A percentile compares a stretch with the other conserved stretches of the same genome.
Evolutionary conservation across 1,284 basidiomycete species (phyloP).

Genomic region (Veloboletus limbatus): DNA sequence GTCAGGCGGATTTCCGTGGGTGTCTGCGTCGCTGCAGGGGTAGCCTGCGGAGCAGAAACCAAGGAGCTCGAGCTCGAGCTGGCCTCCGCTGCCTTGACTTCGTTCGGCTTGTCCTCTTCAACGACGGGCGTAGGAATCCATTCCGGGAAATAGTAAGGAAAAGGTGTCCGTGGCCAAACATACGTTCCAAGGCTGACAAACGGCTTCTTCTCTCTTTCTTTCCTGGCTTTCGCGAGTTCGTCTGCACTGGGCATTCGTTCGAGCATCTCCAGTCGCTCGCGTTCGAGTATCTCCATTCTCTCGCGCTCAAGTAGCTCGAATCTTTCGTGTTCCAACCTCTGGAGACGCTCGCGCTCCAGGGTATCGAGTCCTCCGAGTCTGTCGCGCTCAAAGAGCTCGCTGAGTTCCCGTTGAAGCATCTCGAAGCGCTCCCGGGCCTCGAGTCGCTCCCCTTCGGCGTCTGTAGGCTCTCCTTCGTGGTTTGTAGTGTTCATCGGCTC

Average conservation of each 20-base stretch:
- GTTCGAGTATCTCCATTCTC: constrained; percentile 29
- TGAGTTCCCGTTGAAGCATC: constrained; percentile 28
- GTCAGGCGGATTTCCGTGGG: constrained; percentile 54
- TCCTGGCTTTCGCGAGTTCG: constrained; percentile 29
- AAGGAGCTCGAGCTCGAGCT: constrained; percentile 10
- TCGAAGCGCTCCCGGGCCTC: constrained; percentile 31
- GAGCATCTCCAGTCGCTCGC: constrained; percentile 31
- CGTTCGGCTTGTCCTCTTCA: constrained; percentile 15
- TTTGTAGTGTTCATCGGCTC: constrained; percentile 16
- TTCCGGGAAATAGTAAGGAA: constrained; percentile 47
- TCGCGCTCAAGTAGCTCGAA: constrained; percentile 31
- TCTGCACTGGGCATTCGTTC: constrained; percentile 34
- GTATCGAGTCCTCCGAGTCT: constrained; percentile 29
- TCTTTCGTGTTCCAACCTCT: constrained; percentile 26
- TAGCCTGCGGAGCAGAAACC: constrained; percentile 10
- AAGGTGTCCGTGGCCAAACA: constrained; percentile 52
- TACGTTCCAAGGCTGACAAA: constrained; percentile 61
- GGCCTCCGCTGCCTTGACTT: constrained; percentile 9
- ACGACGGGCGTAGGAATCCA: constrained; percentile 30
- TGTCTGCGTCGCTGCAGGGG: constrained; percentile 13
- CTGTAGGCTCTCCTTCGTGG: constrained; percentile 25
- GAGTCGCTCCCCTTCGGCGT: constrained; percentile 29
- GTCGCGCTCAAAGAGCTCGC: constrained; percentile 31
- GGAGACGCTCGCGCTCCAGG: constrained; percentile 27
- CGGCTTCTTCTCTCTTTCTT: constrained; percentile 37